A percentile compares a stretch with the other conserved stretches of the same genome.
Evolutionary conservation across 495 filamentous ascomycete genomes (phyloP).

Genomic region (Tuber aestivum): DNA sequence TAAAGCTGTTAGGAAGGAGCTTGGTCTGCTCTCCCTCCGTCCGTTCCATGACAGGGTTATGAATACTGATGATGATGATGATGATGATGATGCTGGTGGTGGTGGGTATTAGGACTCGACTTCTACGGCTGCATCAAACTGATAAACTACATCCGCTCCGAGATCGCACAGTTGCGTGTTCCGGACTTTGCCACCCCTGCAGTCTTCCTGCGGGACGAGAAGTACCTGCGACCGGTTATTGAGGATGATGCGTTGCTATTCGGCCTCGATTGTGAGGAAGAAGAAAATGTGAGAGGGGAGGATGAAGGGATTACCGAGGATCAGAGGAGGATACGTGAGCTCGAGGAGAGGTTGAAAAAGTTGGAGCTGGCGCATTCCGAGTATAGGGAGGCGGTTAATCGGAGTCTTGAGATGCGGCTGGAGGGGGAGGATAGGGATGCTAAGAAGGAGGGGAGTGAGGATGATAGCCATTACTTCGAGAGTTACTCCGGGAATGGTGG

Average conservation of each 20-base stretch:
- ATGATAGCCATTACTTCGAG: conserved; percentile 68
- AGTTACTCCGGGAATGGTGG: conserved; percentile 75
- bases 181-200: conserved; percentile 49
- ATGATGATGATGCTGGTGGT: too few species aligned
- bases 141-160: conserved; percentile 69
- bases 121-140: conserved; percentile 78
- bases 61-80: background rate
- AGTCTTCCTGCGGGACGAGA: conserved; percentile 57
- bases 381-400: conserved; percentile 62
- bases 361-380: conserved; percentile 63
- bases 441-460: conserved; percentile 46
- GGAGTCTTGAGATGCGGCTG: conserved; percentile 53
- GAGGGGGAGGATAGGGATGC: conserved; percentile 45
- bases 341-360: conserved; percentile 62
- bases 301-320: conserved; percentile 41
- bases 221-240: conserved; percentile 73
- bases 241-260: conserved; percentile 85
- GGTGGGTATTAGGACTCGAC: conserved; percentile 56
- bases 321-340: conserved; percentile 57
- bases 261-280: conserved; percentile 63
- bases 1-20: conserved; percentile 54
- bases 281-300: conserved; percentile 38
- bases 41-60: background rate
- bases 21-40: conserved; percentile 41
- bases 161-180: conserved; percentile 13